These are phyloP conservation scores for Cornus florida DNA, from an alignment of 148 eudicot genomes.

Conservation along the genomic window DNA sequence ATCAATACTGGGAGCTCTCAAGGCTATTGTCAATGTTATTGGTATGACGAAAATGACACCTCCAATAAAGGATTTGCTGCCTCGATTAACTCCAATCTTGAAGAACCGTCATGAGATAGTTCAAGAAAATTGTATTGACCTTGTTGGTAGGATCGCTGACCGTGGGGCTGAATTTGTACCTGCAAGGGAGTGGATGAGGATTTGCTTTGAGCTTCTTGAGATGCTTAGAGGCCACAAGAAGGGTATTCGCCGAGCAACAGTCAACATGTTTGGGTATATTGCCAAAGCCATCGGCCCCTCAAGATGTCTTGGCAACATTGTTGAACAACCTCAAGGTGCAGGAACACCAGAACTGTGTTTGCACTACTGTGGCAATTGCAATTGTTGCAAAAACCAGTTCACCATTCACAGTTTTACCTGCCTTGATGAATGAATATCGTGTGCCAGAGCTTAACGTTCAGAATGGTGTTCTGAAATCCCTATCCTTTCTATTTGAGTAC, in stretches of 20 bases:
- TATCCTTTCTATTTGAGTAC: conserved; percentile 88
- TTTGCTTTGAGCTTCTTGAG: conserved; percentile 95
- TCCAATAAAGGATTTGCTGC: conserved; percentile 92
- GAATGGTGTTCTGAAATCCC: conserved; percentile 86
- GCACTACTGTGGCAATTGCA: conserved; percentile 96
- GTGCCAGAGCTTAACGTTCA: conserved; percentile 96
- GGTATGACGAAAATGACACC: conserved; percentile 99
- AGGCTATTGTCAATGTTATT: conserved; percentile 90
- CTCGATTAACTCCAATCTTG: conserved; percentile 83
- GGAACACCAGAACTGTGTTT: conserved; percentile 95
- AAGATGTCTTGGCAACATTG: conserved; percentile 85
- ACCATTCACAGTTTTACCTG: conserved; percentile 90
- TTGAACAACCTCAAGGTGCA: conserved; percentile 93
- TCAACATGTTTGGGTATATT: conserved; percentile 91
- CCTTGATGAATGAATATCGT: conserved; percentile 94
- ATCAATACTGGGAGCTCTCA: conserved; percentile 87
- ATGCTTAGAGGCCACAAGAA: conserved; percentile 98
- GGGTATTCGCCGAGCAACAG: conserved; percentile 92
- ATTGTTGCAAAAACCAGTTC: conserved; percentile 97
- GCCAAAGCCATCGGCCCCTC: conserved; percentile 98
- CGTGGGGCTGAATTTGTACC: conserved; percentile 98
- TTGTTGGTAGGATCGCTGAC: conserved; percentile 93
- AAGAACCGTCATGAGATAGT: conserved; percentile 97
- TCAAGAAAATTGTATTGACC: conserved; percentile 95
- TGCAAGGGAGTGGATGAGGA: conserved; percentile 96